A percentile compares a stretch with the other conserved stretches of the same genome.
These are phyloP conservation scores for Alternaria dauci DNA, from an alignment of 2,329 filamentous ascomycete species.

Conservation along the genomic window DNA sequence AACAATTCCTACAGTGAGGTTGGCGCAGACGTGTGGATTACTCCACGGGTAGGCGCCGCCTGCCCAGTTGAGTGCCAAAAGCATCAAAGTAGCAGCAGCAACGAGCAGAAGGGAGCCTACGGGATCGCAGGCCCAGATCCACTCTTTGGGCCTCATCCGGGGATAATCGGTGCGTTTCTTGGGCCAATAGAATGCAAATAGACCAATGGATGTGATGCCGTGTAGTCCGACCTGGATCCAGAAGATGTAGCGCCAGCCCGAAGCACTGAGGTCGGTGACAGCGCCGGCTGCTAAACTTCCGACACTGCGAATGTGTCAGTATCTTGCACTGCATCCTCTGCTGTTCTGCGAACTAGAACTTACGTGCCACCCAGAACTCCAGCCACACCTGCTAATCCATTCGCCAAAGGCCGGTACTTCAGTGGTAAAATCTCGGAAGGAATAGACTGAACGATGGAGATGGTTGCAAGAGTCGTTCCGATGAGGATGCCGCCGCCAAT, in stretches of 20 bases:
- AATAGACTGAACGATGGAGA: constrained; percentile 65
- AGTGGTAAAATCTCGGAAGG: constrained; percentile 65
- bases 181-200: constrained; percentile 53
- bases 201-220: constrained; percentile 57
- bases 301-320: constrained; percentile 47
- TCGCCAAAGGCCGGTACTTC: constrained; percentile 65
- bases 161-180: constrained; percentile 40
- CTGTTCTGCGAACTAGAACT: constrained; percentile 28
- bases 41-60: constrained; percentile 39
- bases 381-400: constrained; percentile 62
- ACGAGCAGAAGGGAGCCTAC: constrained; percentile 40
- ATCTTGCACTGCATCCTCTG: accelerated
- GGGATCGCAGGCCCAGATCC: constrained; percentile 43
- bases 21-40: constrained; percentile 36
- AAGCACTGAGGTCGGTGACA: constrained; percentile 58
- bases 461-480: constrained; percentile 62
- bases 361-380: constrained; percentile 63
- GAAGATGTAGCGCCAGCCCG: constrained; percentile 66
- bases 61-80: constrained; percentile 44
- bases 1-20: constrained; percentile 32
- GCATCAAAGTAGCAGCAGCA: constrained; percentile 35
- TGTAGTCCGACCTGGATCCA: constrained; percentile 67
- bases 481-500: constrained; percentile 67
- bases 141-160: constrained; percentile 36
- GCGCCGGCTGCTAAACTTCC: constrained; percentile 62